phyloP scores from a whole-genome alignment of 2,329 filamentous ascomycete genomes.

The Xylariaceae sp. region DNA sequence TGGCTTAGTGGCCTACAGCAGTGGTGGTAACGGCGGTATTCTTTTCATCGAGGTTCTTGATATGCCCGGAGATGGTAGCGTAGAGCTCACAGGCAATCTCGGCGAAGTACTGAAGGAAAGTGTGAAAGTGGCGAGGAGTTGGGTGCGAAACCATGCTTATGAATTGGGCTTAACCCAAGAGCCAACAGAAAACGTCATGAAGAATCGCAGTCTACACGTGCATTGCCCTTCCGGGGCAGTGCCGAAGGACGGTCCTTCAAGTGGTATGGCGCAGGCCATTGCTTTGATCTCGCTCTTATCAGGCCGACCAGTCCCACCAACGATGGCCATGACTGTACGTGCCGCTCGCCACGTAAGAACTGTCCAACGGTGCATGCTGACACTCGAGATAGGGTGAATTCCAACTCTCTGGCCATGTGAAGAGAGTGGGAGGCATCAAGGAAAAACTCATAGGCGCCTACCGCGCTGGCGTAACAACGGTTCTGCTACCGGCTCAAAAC shows the following conservation, averaged over 20 bases:
- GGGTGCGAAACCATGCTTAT: constrained; percentile 95
- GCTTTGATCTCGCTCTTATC: constrained; percentile 89
- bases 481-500: constrained; percentile 83
- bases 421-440: constrained; percentile 95
- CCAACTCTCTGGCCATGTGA: constrained; percentile 82
- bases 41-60: constrained; percentile 97
- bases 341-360: constrained; percentile 10
- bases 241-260: constrained; percentile 85
- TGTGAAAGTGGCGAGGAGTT: constrained; percentile 91
- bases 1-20: constrained; percentile 90
- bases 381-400: constrained; percentile 55
- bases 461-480: constrained; percentile 90
- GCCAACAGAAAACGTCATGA: constrained; percentile 90
- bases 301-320: constrained; percentile 80
- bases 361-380: constrained; percentile 20
- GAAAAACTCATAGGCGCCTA: constrained; percentile 96
- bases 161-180: constrained; percentile 81
- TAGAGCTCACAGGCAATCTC: constrained; percentile 94
- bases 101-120: constrained; percentile 96
- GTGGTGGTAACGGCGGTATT: constrained; percentile 90
- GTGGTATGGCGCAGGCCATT: constrained; percentile 90
- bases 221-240: constrained; percentile 95
- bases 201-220: constrained; percentile 88
- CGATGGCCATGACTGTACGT: constrained; percentile 88
- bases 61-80: constrained; percentile 88